A percentile compares a stretch with the other conserved stretches of the same genome.
Conservation (phyloP, 768 basidiomycete genomes). For the Amanita thiersii region DNA sequence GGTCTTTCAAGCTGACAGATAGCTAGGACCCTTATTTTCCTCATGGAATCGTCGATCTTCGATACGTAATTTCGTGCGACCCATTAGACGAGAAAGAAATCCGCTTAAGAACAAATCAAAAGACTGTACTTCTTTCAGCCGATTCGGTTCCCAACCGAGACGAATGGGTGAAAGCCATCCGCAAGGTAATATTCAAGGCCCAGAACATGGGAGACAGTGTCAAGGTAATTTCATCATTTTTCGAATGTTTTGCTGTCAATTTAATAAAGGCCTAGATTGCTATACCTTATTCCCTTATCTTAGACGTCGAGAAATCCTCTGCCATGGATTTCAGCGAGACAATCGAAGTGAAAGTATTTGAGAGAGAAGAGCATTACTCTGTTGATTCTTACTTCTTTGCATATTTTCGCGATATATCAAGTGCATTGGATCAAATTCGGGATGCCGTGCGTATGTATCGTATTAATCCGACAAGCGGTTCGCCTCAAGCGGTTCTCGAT, state of each 20-base stretch:
- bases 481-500: conserved; percentile 42
- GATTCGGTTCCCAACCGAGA: conserved; percentile 80
- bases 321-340: conserved; percentile 96
- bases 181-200: conserved; percentile 90
- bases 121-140: conserved; percentile 60
- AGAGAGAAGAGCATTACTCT: conserved; percentile 71
- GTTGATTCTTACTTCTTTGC: conserved; percentile 92
- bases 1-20: conserved; percentile 6
- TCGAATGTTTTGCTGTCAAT: conserved; percentile 2
- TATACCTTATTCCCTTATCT: conserved; percentile 83
- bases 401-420: conserved; percentile 79
- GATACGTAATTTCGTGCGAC: conserved; percentile 89
- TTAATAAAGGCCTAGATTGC: conserved; percentile 51
- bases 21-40: conserved; percentile 94
- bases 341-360: conserved; percentile 87
- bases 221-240: conserved; percentile 45
- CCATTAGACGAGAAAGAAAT: conserved; percentile 70
- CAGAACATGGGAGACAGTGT: conserved; percentile 96
- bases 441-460: conserved; percentile 60
- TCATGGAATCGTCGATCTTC: conserved; percentile 90
- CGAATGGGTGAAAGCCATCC: conserved; percentile 94
- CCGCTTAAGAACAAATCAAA: conserved; percentile 77
- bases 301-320: conserved; percentile 82
- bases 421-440: conserved; percentile 75
- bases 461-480: conserved; percentile 21